A percentile compares a stretch with the other conserved stretches of the same genome.
These are phyloP conservation scores for Candida incommunis DNA, from an alignment of 805 yeast species.

Conservation along the genomic window DNA sequence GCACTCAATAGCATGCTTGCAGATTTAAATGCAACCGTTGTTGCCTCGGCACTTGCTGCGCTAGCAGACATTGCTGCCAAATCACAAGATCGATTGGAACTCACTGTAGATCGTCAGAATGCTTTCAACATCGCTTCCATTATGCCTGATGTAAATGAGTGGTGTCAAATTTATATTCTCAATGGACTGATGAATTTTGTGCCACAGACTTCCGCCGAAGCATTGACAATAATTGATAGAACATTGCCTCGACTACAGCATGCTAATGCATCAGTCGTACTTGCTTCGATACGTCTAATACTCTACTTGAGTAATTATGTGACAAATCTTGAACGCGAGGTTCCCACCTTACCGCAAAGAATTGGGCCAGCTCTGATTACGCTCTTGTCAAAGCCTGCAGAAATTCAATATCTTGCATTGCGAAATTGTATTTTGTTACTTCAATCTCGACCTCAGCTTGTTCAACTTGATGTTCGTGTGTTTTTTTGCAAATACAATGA, in stretches of 20 bases:
- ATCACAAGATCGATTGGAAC: conserved; percentile 28
- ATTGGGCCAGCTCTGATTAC: conserved; percentile 58
- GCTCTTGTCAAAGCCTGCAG: conserved; percentile 61
- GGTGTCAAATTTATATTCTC: conserved; percentile 61
- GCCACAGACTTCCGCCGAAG: conserved; percentile 57
- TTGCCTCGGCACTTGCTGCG: conserved; percentile 59
- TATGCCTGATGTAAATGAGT: conserved; percentile 33
- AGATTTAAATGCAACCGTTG: conserved; percentile 46
- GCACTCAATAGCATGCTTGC: conserved; percentile 37
- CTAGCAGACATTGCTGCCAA: conserved; percentile 50
- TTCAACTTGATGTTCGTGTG: conserved; percentile 53
- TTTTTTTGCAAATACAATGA: conserved; percentile 78
- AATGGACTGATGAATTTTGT: conserved; percentile 52
- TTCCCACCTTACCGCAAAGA: conserved; percentile 41
- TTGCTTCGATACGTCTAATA: conserved; percentile 61
- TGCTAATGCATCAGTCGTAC: conserved; percentile 65
- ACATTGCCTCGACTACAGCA: conserved; percentile 63
- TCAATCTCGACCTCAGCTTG: conserved; percentile 46
- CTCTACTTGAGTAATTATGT: conserved; percentile 64
- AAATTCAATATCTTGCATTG: conserved; percentile 68
- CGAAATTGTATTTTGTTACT: conserved; percentile 68
- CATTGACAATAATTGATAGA: conserved; percentile 48
- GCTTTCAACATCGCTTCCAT: conserved; percentile 29
- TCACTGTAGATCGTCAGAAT: conserved; percentile 38
- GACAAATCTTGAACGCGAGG: conserved; percentile 35